Conservation (phyloP, 371 early-diverging fungal species). For the Blastocladiella emersonii region DNA sequence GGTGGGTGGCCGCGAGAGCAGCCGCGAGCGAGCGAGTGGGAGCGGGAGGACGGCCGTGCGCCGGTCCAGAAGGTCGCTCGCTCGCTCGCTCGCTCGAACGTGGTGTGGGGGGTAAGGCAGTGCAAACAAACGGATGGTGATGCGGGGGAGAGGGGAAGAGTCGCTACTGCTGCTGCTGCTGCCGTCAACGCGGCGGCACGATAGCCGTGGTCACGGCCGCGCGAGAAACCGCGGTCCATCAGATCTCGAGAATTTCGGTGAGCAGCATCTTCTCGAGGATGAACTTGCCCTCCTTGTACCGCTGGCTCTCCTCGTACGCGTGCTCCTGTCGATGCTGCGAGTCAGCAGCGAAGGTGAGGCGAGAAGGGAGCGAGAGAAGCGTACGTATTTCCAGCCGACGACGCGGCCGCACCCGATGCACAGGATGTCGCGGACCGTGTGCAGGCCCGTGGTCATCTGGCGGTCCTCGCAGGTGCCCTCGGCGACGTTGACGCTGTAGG, state of each 20-base stretch:
- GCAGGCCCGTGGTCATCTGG: constrained; percentile 60
- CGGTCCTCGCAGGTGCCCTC: constrained; percentile 49
- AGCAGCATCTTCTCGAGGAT: constrained; percentile 44
- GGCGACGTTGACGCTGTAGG: constrained; percentile 29
- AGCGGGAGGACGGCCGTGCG: too few species aligned
- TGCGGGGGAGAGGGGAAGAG: neutral
- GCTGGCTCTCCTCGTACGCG: constrained; percentile 55
- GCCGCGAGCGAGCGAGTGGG: too few species aligned
- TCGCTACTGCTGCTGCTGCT: too few species aligned
- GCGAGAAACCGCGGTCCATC: too few species aligned
- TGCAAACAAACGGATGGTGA: too few species aligned
- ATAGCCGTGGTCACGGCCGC: too few species aligned
- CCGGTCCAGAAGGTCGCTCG: too few species aligned
- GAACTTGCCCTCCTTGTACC: constrained; percentile 66
- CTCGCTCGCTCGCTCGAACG: too few species aligned
- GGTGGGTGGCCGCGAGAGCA: too few species aligned
- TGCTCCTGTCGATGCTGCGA: constrained; percentile 25
- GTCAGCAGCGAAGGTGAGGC: neutral
- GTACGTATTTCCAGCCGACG: constrained; percentile 69
- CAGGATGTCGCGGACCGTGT: constrained; percentile 57
- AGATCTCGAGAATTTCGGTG: neutral
- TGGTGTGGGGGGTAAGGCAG: too few species aligned
- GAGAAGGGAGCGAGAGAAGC: constrained; percentile 2
- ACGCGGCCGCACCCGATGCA: constrained; percentile 46
- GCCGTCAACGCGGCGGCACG: too few species aligned